Evolutionary conservation across 148 eudicot genomes (phyloP), one percentile per base, ranked within the genome.

Genomic region (Chenopodium berlandieri): DNA sequence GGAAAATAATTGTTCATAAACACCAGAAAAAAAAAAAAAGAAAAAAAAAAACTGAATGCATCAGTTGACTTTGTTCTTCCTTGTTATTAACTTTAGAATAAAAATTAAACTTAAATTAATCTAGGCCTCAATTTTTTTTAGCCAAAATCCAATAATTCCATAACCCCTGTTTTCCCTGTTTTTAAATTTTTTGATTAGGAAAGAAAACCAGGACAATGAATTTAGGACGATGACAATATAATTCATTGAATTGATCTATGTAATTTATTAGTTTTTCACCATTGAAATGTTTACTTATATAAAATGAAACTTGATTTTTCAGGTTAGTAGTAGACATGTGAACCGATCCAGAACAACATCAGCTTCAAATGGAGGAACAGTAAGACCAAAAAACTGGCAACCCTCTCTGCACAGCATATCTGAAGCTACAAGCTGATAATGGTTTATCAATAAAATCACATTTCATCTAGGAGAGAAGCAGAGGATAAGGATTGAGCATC

Each of bases 371-470:
- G 82, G 88, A 77, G 86, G 81, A 11, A 83, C 81, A 78, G 70
- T 90, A 4, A 92, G 80, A 86, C 80, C 93, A 75, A 97, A 90
- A 83, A 79, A 83, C 85, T 97, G 99, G 99, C 97, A 92, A 65
- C 99, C 99, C 62, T 84, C 92, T 64, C 82, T 97, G 68, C 83
- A 82, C 22, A 94, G 98, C 91, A 97, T 97, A 69, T 92, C 97
- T 44, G 99, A 97, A 86, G 85, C 88, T 78, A 85, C 80, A 85
- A 95, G 92, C 88, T 95, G 87, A 92, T 52, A 25, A 50, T 52
- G 48, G 50, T 54, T 32, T 40, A 19, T 75, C 78, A 77, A 25
- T 65, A 64, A 75, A 16, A 50, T 64, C 67, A 71, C 73, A 71
- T 22, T 79, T 80, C 31, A 84, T 71, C 58, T 80, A 56, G 74